A percentile compares a stretch with the other conserved stretches of the same genome.
phyloP scores from a whole-genome alignment of 208 protist species.

The Leishmania major region DNA sequence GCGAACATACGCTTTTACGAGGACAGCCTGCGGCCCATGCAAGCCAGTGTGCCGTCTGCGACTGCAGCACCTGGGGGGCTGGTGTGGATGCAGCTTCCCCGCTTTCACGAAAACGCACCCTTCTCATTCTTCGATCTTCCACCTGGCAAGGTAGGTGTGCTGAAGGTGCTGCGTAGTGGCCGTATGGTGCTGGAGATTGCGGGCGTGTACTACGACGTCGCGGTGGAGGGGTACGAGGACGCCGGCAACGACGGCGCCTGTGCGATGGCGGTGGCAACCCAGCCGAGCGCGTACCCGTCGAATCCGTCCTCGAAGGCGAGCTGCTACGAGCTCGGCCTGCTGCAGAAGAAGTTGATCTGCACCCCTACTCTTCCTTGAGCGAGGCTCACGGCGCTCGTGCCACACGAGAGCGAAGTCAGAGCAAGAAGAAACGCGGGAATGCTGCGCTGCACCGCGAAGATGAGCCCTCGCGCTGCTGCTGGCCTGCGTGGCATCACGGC shows the following conservation, averaged over 20 bases:
- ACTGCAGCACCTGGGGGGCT: slow-evolving; percentile 25
- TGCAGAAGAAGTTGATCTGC: slow-evolving; percentile 81
- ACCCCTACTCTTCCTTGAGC: slow-evolving; percentile 56
- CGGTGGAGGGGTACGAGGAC: slow-evolving; percentile 50
- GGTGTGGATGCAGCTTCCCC: slow-evolving; percentile 84
- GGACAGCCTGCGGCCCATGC: slow-evolving; percentile 31
- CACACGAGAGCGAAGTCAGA: not conserved
- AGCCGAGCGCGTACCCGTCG: slow-evolving; percentile 41
- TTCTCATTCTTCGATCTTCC: slow-evolving; percentile 55
- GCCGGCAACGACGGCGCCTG: slow-evolving; percentile 38
- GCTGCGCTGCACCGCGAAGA: not conserved
- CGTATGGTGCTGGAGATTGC: slow-evolving; percentile 81
- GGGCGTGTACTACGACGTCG: slow-evolving; percentile 77
- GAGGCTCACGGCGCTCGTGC: not conserved
- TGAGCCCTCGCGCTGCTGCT: not conserved
- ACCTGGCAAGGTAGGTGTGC: slow-evolving; percentile 76
- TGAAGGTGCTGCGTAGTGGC: slow-evolving; percentile 80
- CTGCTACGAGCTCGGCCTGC: slow-evolving; percentile 71
- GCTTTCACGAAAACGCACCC: slow-evolving; percentile 55
- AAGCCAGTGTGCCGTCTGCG: not conserved
- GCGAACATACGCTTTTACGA: slow-evolving; percentile 75
- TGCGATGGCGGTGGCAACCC: slow-evolving; percentile 52
- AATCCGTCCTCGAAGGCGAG: slow-evolving; percentile 38
- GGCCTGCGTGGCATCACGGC: not conserved
- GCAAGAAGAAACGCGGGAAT: not conserved